phyloP scores from a whole-genome alignment of 805 yeast species.

The Starmerella potacharoeniae region DNA sequence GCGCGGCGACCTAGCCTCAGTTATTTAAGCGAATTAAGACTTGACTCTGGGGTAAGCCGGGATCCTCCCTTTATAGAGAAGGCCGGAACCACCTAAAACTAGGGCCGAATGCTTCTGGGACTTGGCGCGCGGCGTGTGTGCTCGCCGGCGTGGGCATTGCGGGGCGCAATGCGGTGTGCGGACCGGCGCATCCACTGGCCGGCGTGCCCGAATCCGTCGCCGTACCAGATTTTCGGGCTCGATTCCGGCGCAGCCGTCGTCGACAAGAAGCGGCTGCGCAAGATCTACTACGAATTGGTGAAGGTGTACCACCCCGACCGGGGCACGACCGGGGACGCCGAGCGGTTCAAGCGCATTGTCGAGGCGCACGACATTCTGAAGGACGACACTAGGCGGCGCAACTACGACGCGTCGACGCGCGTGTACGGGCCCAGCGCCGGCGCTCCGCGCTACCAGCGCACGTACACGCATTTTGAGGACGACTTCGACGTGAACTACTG shows the following conservation, averaged over 20 bases:
- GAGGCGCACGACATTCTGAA: conserved; percentile 50
- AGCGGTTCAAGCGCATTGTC: conserved; percentile 45
- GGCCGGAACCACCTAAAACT: no score
- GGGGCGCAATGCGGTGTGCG: neutral
- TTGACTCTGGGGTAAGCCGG: no score
- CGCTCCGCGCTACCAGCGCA: neutral
- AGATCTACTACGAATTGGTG: conserved; percentile 48
- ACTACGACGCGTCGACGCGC: conserved; percentile 10
- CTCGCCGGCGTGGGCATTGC: neutral
- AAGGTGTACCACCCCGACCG: conserved; percentile 76
- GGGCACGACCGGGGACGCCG: conserved; percentile 25
- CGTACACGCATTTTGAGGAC: conserved; percentile 7
- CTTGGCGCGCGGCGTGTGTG: neutral
- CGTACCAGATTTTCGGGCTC: conserved; percentile 56
- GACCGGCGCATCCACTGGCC: conserved; percentile 43
- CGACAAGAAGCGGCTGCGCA: conserved; percentile 34
- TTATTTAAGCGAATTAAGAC: no score
- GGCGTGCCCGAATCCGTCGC: conserved; percentile 42
- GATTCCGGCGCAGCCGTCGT: conserved; percentile 25
- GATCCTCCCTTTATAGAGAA: no score
- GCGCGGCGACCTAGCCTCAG: no score
- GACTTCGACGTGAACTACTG: conserved; percentile 8
- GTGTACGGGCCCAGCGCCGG: neutral
- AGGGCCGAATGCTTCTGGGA: neutral
- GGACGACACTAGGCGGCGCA: conserved; percentile 33